Evolutionary conservation across 148 eudicot species (phyloP).

Genomic region (Beta vulgaris): DNA sequence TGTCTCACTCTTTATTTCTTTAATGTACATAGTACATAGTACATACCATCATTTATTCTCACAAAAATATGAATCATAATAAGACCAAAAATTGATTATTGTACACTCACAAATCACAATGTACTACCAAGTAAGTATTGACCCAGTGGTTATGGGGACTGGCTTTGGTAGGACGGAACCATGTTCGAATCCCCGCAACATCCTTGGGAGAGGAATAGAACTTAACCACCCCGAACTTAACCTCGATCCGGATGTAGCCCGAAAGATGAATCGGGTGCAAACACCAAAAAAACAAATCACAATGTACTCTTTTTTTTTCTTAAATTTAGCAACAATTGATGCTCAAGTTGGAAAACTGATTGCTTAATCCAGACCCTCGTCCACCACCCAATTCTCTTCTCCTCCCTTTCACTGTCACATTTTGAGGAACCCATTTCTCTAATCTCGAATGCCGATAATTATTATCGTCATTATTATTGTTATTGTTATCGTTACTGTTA

Average conservation of each 20-base stretch:
- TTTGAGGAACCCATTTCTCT: conserved; percentile 23
- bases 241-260: too few relatives aligned
- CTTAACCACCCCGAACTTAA: too few relatives aligned
- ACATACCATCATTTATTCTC: background rate
- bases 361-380: conserved; percentile 29
- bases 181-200: too few relatives aligned
- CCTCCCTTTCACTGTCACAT: conserved; percentile 19
- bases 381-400: conserved; percentile 25
- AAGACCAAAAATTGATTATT: conserved; percentile 17
- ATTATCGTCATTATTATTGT: background rate
- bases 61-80: background rate
- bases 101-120: background rate
- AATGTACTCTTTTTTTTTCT: too few relatives aligned
- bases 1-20: background rate
- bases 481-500: background rate
- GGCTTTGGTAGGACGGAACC: too few relatives aligned
- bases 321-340: conserved; percentile 34
- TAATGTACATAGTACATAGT: background rate
- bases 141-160: too few relatives aligned
- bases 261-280: too few relatives aligned
- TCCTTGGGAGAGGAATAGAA: too few relatives aligned
- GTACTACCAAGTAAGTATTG: too few relatives aligned
- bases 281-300: too few relatives aligned
- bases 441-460: background rate
- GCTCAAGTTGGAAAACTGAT: conserved; percentile 33